Evolutionary conservation across 2,329 filamentous ascomycete species (phyloP).

Genomic region (Atkinsonella hypoxylon): DNA sequence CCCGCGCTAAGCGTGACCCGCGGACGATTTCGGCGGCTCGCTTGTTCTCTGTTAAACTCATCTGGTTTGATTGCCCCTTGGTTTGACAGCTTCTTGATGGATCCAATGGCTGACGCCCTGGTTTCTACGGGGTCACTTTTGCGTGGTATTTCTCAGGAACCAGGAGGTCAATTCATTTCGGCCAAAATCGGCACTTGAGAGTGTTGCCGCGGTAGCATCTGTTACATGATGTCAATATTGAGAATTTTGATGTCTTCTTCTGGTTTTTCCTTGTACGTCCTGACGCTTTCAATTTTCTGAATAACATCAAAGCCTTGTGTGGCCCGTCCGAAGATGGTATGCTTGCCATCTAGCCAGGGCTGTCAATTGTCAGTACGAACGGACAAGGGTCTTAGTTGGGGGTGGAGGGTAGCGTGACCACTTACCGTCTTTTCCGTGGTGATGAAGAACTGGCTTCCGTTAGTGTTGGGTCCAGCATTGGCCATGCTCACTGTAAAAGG

Average conservation of each 20-base stretch:
- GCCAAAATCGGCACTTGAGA: not conserved
- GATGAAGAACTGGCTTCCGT: conserved; percentile 96
- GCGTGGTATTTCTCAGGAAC: not conserved
- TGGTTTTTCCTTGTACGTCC: conserved; percentile 82
- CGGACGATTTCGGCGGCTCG: not conserved
- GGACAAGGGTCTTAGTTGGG: conserved; percentile 3
- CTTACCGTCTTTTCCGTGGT: conserved; percentile 88
- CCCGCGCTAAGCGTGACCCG: conserved; percentile 3
- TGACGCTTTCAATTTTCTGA: conserved; percentile 86
- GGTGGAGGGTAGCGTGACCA: conserved; percentile 11
- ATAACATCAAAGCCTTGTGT: conserved; percentile 88
- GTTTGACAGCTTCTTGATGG: not conserved
- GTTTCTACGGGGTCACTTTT: not conserved
- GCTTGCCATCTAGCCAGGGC: conserved; percentile 90
- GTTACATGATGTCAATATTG: conserved; percentile 56
- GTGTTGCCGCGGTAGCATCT: not conserved
- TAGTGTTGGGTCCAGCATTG: conserved; percentile 90
- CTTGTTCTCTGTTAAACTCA: not conserved
- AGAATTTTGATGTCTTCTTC: conserved; percentile 97
- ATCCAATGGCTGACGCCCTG: not conserved
- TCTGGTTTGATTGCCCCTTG: not conserved
- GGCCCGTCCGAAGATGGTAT: conserved; percentile 89
- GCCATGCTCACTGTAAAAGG: conserved; percentile 97
- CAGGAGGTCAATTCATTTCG: not conserved
- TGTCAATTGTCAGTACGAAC: conserved; percentile 18